Conservation (phyloP, 179 eudicot species). For the Vitellaria paradoxa region DNA sequence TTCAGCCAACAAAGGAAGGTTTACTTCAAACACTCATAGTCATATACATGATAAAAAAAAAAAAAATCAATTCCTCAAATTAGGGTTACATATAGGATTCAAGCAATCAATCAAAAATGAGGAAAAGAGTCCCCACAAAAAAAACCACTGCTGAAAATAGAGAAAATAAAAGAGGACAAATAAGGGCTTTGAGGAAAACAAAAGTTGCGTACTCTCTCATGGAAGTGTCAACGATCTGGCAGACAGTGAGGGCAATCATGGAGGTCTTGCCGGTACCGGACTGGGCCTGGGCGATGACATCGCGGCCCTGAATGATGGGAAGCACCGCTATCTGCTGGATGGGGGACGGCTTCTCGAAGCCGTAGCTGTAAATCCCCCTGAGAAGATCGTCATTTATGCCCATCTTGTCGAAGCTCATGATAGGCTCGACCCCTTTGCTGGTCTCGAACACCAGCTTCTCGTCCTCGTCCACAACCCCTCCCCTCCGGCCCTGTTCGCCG, state of each 20-base stretch:
- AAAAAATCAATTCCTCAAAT: too few relatives aligned
- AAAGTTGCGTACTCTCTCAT: conserved; percentile 55
- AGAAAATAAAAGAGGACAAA: background rate
- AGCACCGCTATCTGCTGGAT: conserved; percentile 86
- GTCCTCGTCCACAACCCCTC: conserved; percentile 35
- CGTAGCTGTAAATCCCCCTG: conserved; percentile 70
- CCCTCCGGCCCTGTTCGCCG: conserved; percentile 41
- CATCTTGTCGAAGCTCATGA: conserved; percentile 75
- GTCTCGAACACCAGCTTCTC: conserved; percentile 75
- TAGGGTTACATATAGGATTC: background rate
- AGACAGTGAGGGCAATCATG: conserved; percentile 87
- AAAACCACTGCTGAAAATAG: background rate
- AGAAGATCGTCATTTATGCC: conserved; percentile 73
- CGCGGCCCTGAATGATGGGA: conserved; percentile 83
- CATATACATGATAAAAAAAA: too few relatives aligned
- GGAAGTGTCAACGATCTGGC: conserved; percentile 78
- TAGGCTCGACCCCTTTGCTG: conserved; percentile 62
- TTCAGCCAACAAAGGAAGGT: too few relatives aligned
- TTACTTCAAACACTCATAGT: too few relatives aligned
- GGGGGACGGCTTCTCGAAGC: conserved; percentile 90
- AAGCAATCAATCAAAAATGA: background rate
- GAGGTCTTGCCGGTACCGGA: conserved; percentile 93
- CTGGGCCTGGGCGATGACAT: conserved; percentile 96
- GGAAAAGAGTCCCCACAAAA: background rate
- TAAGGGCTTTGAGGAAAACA: background rate